Conservation (phyloP, 148 eudicot species). For the Vaccinium vitisidaea region DNA sequence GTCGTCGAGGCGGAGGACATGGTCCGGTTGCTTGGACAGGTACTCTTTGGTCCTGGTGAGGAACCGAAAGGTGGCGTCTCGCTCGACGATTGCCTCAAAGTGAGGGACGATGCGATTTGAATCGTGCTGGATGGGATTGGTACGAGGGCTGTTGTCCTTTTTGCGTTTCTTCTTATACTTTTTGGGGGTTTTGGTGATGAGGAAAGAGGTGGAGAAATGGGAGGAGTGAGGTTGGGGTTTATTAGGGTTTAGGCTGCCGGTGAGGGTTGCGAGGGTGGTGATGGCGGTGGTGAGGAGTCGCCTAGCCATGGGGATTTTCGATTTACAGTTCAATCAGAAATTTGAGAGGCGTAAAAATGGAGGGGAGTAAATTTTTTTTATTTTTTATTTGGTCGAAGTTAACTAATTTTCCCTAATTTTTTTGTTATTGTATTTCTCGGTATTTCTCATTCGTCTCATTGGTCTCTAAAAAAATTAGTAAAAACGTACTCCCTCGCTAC, state of each 20-base stretch:
- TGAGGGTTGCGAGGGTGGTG: conserved; percentile 2
- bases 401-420: too few relatives aligned
- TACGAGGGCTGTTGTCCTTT: conserved; percentile 56
- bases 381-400: too few relatives aligned
- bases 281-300: conserved; percentile 15
- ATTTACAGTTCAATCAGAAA: not conserved
- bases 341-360: not conserved
- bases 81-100: conserved; percentile 55
- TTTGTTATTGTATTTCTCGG: too few relatives aligned
- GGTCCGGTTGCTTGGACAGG: conserved; percentile 68
- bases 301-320: not conserved
- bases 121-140: conserved; percentile 53
- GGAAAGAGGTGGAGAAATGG: conserved; percentile 79
- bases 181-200: conserved; percentile 85
- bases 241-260: conserved; percentile 9
- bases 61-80: conserved; percentile 63
- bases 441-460: too few relatives aligned
- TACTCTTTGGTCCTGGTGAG: conserved; percentile 64
- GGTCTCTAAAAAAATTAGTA: too few relatives aligned
- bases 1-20: conserved; percentile 70
- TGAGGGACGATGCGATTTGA: conserved; percentile 43
- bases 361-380: too few relatives aligned
- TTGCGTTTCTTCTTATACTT: conserved; percentile 54
- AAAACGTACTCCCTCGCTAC: too few relatives aligned
- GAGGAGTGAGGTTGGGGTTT: conserved; percentile 19